A percentile compares a stretch with the other conserved stretches of the same genome.
Conservation (phyloP, 352 stramenopile genomes). For the Pythium aristosporum region DNA sequence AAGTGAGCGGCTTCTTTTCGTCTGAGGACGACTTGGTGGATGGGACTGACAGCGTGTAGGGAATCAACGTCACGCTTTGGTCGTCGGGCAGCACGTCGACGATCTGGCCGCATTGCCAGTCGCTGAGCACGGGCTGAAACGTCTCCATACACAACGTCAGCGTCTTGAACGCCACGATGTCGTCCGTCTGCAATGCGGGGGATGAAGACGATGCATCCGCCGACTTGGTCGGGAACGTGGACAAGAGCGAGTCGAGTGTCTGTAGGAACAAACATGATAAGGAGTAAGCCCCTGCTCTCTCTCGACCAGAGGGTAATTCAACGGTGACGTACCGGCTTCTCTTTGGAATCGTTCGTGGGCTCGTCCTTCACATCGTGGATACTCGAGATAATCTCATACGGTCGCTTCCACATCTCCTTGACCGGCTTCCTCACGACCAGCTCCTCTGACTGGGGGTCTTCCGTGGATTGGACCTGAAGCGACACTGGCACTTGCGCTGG, state of each 20-base stretch:
- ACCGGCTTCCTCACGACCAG: constrained; percentile 35
- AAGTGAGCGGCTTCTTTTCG: constrained; percentile 1
- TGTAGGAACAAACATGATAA: constrained; percentile 4
- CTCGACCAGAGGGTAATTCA: background rate
- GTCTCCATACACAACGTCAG: constrained; percentile 73
- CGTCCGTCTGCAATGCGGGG: constrained; percentile 32
- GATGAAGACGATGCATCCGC: constrained; percentile 9
- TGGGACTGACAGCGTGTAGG: constrained; percentile 8
- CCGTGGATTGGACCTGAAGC: background rate
- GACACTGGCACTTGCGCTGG: background rate
- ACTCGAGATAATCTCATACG: constrained; percentile 72
- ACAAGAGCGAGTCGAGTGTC: constrained; percentile 29
- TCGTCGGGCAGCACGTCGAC: constrained; percentile 12
- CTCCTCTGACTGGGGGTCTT: constrained; percentile 20
- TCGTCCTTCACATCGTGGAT: constrained; percentile 33
- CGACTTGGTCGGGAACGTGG: constrained; percentile 28
- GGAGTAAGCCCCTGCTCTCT: background rate
- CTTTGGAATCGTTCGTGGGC: background rate
- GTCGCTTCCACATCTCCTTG: constrained; percentile 71
- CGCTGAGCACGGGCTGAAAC: constrained; percentile 70
- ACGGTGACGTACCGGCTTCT: constrained; percentile 21
- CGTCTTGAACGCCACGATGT: constrained; percentile 76
- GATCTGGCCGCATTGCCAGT: constrained; percentile 62
- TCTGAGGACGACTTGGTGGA: background rate
- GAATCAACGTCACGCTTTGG: constrained; percentile 10